phyloP scores from a whole-genome alignment of 2,329 filamentous ascomycete species.

The Nigrospora sphaerica region DNA sequence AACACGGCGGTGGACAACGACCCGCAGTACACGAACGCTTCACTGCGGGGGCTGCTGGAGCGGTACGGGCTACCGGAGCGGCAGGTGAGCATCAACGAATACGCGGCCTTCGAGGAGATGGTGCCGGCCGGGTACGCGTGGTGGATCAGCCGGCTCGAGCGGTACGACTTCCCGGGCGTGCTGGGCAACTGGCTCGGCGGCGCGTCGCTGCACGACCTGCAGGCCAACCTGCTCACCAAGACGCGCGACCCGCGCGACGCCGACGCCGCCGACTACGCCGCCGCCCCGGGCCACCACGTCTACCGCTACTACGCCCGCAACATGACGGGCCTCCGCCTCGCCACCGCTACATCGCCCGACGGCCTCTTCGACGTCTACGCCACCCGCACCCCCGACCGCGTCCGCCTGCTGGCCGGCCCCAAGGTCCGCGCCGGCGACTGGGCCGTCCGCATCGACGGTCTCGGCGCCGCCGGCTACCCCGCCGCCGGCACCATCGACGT shows the following conservation, averaged over 20 bases:
- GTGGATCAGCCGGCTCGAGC: slow-evolving; percentile 5
- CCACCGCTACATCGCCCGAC: slow-evolving; percentile 26
- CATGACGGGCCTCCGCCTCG: slow-evolving; percentile 33
- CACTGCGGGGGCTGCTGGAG: slow-evolving; percentile 1
- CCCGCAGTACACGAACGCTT: slow-evolving; percentile 6
- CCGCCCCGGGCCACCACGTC: slow-evolving; percentile 30
- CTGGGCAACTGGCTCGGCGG: slow-evolving; percentile 4
- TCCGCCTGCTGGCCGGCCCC: slow-evolving; percentile 27
- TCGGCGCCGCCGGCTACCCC: slow-evolving; percentile 25
- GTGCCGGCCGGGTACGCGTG: slow-evolving; percentile 3
- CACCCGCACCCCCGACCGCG: slow-evolving; percentile 19
- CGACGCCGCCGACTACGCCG: slow-evolving; percentile 7
- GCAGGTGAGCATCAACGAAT: slow-evolving; percentile 5
- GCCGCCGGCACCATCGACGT: slow-evolving; percentile 21
- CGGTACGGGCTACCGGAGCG: not conserved
- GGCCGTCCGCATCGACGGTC: slow-evolving; percentile 23
- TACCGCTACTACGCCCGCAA: slow-evolving; percentile 38
- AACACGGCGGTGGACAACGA: slow-evolving; percentile 1
- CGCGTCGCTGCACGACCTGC: slow-evolving; percentile 3
- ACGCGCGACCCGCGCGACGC: slow-evolving; percentile 1
- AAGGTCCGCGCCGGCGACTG: slow-evolving; percentile 22
- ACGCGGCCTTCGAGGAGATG: slow-evolving; percentile 3
- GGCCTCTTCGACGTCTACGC: slow-evolving; percentile 29
- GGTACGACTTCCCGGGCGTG: slow-evolving; percentile 2
- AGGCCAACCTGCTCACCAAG: slow-evolving; percentile 5